phyloP scores from a whole-genome alignment of 2,329 filamentous ascomycete genomes.

The Geosmithia morbida region DNA sequence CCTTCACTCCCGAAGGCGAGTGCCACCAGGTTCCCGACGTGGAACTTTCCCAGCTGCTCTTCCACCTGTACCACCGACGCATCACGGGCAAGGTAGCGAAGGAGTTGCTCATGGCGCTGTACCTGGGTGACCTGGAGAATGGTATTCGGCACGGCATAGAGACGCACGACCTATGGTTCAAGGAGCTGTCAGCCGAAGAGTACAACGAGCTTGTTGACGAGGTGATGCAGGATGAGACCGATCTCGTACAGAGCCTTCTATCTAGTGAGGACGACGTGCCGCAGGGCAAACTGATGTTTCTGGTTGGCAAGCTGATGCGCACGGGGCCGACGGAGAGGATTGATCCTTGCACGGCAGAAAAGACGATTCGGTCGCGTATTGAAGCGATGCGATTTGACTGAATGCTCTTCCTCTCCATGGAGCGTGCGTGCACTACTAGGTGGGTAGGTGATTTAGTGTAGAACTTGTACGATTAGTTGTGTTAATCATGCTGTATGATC shows the following conservation, averaged over 20 bases:
- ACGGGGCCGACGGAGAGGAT: conserved; percentile 38
- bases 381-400: conserved; percentile 5
- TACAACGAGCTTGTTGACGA: conserved; percentile 31
- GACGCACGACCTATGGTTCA: conserved; percentile 36
- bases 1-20: conserved; percentile 29
- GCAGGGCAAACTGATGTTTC: conserved; percentile 44
- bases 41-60: conserved; percentile 35
- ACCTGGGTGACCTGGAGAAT: conserved; percentile 27
- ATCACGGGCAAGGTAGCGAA: conserved; percentile 44
- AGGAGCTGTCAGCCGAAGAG: conserved; percentile 29
- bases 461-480: neutral
- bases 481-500: neutral
- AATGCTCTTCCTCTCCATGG: neutral
- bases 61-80: conserved; percentile 28
- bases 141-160: conserved; percentile 30
- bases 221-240: conserved; percentile 29
- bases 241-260: conserved; percentile 29
- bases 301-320: conserved; percentile 44
- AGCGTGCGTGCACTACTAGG: neutral
- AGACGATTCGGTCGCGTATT: conserved; percentile 22
- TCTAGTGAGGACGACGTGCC: conserved; percentile 27
- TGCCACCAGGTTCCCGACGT: conserved; percentile 28
- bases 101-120: conserved; percentile 38
- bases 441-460: neutral
- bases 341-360: conserved; percentile 35